Evolutionary conservation across 1,284 basidiomycete genomes (phyloP).

Genomic region (Omphalotus olearius): DNA sequence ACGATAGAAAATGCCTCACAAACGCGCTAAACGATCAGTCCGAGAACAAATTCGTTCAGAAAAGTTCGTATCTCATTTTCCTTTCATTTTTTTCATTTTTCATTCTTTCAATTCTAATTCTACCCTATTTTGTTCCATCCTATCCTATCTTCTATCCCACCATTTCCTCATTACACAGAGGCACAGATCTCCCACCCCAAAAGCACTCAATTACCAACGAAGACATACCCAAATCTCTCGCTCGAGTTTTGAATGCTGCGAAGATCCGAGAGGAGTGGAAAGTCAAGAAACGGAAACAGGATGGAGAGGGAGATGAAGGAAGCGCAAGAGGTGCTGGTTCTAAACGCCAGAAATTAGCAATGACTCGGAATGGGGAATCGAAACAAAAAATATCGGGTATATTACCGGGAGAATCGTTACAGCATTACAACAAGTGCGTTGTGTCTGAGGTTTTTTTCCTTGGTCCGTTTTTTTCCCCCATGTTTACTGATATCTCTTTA

Average conservation of each 20-base stretch:
- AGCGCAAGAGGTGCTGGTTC: constrained; percentile 7
- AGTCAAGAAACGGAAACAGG: constrained; percentile 44
- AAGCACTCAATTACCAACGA: constrained; percentile 43
- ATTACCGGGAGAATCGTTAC: constrained; percentile 62
- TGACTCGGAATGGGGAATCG: constrained; percentile 24
- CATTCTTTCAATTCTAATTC: too few species aligned
- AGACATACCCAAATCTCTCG: constrained; percentile 61
- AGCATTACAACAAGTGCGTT: constrained; percentile 68
- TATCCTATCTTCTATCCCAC: too few species aligned
- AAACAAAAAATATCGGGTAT: constrained; percentile 33
- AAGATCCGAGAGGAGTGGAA: constrained; percentile 51
- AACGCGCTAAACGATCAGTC: constrained; percentile 7
- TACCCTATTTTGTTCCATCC: too few species aligned
- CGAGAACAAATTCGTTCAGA: too few species aligned
- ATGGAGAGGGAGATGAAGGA: constrained; percentile 26
- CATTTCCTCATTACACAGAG: constrained; percentile 32
- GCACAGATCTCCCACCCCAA: constrained; percentile 42
- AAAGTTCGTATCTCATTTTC: too few species aligned
- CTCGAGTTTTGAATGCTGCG: constrained; percentile 60
- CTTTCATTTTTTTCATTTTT: too few species aligned
- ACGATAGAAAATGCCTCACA: constrained; percentile 11
- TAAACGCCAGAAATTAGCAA: constrained; percentile 32
- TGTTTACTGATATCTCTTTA: neutral
- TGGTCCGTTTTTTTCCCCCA: neutral
- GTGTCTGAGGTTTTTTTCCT: constrained; percentile 20